phyloP scores from a whole-genome alignment of 2,329 filamentous ascomycete genomes.

The Aureobasidium zeae region DNA sequence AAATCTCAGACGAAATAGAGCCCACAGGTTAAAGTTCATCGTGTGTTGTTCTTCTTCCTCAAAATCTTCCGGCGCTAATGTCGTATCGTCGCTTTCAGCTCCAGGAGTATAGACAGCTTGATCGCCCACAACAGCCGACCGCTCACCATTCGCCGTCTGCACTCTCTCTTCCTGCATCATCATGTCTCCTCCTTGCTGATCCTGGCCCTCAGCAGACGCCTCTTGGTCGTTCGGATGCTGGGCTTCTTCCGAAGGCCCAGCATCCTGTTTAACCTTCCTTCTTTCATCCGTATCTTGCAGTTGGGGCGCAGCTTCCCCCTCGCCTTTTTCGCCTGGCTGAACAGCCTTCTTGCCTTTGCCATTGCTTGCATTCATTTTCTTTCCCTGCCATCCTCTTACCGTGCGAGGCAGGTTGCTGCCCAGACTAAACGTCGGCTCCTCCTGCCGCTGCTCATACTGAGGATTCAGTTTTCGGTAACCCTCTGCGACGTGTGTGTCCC shows the following conservation, averaged over 20 bases:
- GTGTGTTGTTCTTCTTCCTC: slow-evolving; percentile 7
- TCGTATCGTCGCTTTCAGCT: slow-evolving; percentile 5
- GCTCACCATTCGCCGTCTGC: neutral
- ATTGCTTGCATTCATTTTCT: slow-evolving; percentile 13
- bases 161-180: neutral
- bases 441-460: slow-evolving; percentile 20
- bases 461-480: slow-evolving; percentile 24
- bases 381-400: slow-evolving; percentile 18
- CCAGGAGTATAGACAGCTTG: neutral
- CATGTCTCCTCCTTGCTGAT: neutral
- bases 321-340: slow-evolving; percentile 19
- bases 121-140: neutral
- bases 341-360: slow-evolving; percentile 8
- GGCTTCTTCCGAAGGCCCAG: neutral
- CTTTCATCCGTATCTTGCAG: slow-evolving; percentile 15
- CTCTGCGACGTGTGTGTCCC: slow-evolving; percentile 22
- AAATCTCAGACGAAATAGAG: slow-evolving; percentile 40
- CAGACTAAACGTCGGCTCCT: slow-evolving; percentile 21
- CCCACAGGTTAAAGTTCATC: slow-evolving; percentile 41
- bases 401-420: slow-evolving; percentile 23
- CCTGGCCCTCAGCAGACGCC: neutral
- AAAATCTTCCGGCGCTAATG: slow-evolving; percentile 11
- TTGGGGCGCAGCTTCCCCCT: slow-evolving; percentile 22
- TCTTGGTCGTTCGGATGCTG: neutral
- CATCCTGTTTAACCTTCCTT: neutral